Percentiles rank a stretch among this genome's conserved stretches.
These are phyloP conservation scores for Salix arbutifolia DNA, from an alignment of 345 rosid species.

Conservation along the genomic window DNA sequence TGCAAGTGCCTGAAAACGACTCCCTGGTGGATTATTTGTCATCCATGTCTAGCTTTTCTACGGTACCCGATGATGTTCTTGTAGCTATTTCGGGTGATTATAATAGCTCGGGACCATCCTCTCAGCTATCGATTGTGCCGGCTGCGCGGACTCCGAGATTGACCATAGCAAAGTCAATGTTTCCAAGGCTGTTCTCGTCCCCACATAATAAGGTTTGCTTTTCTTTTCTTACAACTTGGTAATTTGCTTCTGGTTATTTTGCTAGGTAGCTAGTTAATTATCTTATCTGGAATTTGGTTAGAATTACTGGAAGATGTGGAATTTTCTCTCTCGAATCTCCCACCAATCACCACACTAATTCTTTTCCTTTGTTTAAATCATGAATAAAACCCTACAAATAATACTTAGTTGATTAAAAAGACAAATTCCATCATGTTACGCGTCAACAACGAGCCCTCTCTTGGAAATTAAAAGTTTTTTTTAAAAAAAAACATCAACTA, in stretches of 20 bases:
- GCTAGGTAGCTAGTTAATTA: neutral
- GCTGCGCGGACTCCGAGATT: slow-evolving; percentile 36
- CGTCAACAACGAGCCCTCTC: no score
- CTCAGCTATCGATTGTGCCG: slow-evolving; percentile 36
- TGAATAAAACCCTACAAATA: no score
- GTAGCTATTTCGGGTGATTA: slow-evolving; percentile 36
- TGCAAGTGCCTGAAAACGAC: slow-evolving; percentile 30
- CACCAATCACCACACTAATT: neutral
- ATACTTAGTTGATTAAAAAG: neutral
- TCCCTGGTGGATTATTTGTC: slow-evolving; percentile 48
- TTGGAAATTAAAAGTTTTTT: no score
- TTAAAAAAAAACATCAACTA: no score
- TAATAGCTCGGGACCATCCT: slow-evolving; percentile 31
- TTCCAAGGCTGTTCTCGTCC: slow-evolving; percentile 31
- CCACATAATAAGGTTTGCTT: slow-evolving; percentile 46
- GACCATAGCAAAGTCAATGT: slow-evolving; percentile 33
- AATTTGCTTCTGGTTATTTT: neutral
- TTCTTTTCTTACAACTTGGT: neutral
- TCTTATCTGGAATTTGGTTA: neutral
- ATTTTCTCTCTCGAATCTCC: neutral
- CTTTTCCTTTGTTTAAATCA: neutral
- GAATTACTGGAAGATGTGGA: no score
- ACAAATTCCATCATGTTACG: no score
- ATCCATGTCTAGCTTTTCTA: slow-evolving; percentile 57
- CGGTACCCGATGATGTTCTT: slow-evolving; percentile 27